phyloP scores from a whole-genome alignment of 1,139 yeast species.

The Sporopachydermia cereana region DNA sequence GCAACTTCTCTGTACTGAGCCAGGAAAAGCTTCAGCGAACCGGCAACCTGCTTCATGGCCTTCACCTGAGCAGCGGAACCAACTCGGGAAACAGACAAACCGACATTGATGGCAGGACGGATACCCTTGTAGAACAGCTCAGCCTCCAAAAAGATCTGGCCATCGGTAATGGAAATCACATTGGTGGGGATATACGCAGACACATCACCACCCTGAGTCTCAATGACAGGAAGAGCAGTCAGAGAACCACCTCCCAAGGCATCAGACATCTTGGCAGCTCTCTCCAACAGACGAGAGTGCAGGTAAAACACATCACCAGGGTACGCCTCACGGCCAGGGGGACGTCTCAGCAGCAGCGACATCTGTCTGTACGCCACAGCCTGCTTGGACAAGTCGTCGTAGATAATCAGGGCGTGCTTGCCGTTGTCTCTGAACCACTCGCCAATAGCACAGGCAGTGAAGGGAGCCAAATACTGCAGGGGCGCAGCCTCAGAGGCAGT shows the following conservation, averaged over 20 bases:
- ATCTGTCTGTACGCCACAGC: conserved; percentile 99
- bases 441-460: conserved; percentile 99
- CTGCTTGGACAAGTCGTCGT: conserved; percentile 97
- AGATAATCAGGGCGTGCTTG: conserved; percentile 92
- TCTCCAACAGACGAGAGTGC: conserved; percentile 91
- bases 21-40: conserved; percentile 98
- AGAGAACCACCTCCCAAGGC: conserved; percentile 86
- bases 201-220: conserved; percentile 99
- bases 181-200: conserved; percentile 96
- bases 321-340: conserved; percentile 96
- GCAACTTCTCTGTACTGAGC: conserved; percentile 99
- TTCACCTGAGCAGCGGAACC: conserved; percentile 99
- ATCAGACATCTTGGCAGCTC: conserved; percentile 96
- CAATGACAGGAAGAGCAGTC: conserved; percentile 93
- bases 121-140: conserved; percentile 99
- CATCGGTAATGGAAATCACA: conserved; percentile 95
- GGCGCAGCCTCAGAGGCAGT: conserved; percentile 99
- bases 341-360: conserved; percentile 94
- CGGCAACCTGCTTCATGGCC: conserved; percentile 99
- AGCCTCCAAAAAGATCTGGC: conserved; percentile 98
- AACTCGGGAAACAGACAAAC: conserved; percentile 99
- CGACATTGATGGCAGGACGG: conserved; percentile 99
- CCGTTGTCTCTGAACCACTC: conserved; percentile 99
- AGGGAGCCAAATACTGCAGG: conserved; percentile 98
- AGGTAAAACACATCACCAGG: conserved; percentile 96